Conservation (phyloP, 2,329 filamentous ascomycete genomes). For the Diaporthe vexans region DNA sequence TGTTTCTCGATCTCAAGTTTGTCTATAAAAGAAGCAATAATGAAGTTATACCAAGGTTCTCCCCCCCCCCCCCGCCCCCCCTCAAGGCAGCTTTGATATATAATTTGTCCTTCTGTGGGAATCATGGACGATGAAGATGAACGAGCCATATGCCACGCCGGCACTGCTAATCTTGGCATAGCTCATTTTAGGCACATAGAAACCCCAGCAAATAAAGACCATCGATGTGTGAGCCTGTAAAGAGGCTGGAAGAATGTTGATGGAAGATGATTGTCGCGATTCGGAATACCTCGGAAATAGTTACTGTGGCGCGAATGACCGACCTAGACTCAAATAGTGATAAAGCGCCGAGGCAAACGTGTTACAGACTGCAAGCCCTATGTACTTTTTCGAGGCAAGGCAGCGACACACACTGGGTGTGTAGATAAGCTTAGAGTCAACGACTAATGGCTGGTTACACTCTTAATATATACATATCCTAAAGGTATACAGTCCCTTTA, state of each 20-base stretch:
- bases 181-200: conserved; percentile 40
- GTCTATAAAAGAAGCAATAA: conserved; percentile 59
- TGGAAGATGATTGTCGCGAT: conserved; percentile 40
- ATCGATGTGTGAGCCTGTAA: too few relatives aligned
- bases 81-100: too few relatives aligned
- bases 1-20: neutral
- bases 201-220: neutral
- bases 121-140: conserved; percentile 52
- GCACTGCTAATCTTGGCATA: conserved; percentile 53
- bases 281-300: conserved; percentile 48
- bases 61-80: too few relatives aligned
- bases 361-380: conserved; percentile 14
- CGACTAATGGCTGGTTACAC: neutral
- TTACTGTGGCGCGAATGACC: conserved; percentile 52
- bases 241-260: neutral
- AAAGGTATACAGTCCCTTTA: too few relatives aligned
- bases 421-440: conserved; percentile 45
- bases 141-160: conserved; percentile 57
- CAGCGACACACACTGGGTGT: conserved; percentile 40
- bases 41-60: conserved; percentile 53
- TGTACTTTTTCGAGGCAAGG: conserved; percentile 40
- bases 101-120: too few relatives aligned
- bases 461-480: too few relatives aligned
- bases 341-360: neutral
- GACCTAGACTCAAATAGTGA: conserved; percentile 56